phyloP scores from a whole-genome alignment of 352 stramenopile species.

The Phytopythium litorale region DNA sequence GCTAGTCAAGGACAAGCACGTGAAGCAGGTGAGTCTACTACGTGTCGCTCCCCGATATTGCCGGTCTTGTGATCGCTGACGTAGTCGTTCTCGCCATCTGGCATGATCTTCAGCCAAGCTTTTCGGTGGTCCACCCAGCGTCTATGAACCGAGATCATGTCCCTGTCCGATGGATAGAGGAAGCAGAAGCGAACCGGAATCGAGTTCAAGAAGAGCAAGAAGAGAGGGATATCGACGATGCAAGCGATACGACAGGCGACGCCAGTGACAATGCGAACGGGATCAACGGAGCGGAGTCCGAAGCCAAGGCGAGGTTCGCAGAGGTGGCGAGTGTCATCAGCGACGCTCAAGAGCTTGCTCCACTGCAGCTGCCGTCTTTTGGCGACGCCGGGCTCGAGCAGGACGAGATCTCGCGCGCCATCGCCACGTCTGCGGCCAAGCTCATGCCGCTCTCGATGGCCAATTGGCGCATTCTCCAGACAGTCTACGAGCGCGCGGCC shows the following conservation, averaged over 20 bases:
- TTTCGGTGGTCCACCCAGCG: constrained; percentile 37
- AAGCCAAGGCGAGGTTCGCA: neutral
- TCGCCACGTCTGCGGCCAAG: constrained; percentile 47
- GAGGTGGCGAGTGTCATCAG: neutral
- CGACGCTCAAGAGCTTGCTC: neutral
- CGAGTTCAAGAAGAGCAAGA: constrained; percentile 22
- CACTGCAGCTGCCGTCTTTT: constrained; percentile 32
- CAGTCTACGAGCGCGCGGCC: constrained; percentile 49
- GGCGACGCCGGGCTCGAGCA: constrained; percentile 47
- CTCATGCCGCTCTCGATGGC: constrained; percentile 57
- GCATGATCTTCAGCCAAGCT: constrained; percentile 12
- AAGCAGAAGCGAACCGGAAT: constrained; percentile 26
- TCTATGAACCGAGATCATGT: constrained; percentile 25
- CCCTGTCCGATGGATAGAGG: constrained; percentile 40
- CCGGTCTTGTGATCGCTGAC: neutral
- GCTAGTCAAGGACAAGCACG: constrained; percentile 43
- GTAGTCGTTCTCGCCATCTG: neutral
- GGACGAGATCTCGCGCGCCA: constrained; percentile 64
- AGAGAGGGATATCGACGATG: constrained; percentile 16
- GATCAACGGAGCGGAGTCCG: neutral
- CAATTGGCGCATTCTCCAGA: constrained; percentile 70
- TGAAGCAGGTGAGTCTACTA: constrained; percentile 18
- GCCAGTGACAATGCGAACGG: neutral
- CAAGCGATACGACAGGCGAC: constrained; percentile 11
- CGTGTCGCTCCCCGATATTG: neutral